phyloP scores from a whole-genome alignment of 2,329 filamentous ascomycete genomes.

The Arthrobotrys pseudoclavata region DNA sequence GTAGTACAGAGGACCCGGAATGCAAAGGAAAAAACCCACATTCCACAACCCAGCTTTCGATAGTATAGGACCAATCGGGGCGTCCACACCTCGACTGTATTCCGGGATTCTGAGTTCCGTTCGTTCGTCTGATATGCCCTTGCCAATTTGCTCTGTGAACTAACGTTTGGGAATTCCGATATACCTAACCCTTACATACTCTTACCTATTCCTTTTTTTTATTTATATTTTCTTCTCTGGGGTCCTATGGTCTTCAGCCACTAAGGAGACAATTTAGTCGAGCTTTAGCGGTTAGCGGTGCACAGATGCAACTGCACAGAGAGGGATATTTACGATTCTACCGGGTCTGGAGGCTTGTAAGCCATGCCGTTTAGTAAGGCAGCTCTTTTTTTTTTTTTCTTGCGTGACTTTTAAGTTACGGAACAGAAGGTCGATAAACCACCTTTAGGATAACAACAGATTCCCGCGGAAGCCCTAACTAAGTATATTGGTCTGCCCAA shows the following conservation, averaged over 20 bases:
- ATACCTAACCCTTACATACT: slow-evolving; percentile 20
- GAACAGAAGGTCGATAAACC: slow-evolving; percentile 2
- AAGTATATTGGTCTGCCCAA: slow-evolving; percentile 17
- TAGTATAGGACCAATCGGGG: slow-evolving; percentile 42
- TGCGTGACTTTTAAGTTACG: slow-evolving; percentile 1
- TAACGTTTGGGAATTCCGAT: slow-evolving; percentile 41
- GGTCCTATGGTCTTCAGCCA: slow-evolving; percentile 9
- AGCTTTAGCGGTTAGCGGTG: slow-evolving; percentile 24
- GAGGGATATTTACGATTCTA: slow-evolving; percentile 28
- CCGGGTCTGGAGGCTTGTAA: slow-evolving; percentile 11
- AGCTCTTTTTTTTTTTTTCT: slow-evolving; percentile 16
- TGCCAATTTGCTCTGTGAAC: slow-evolving; percentile 47
- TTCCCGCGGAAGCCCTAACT: not conserved
- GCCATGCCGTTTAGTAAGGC: slow-evolving; percentile 16
- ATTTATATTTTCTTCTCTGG: slow-evolving; percentile 35
- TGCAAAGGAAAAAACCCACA: slow-evolving; percentile 50
- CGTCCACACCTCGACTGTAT: slow-evolving; percentile 40
- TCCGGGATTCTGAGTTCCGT: slow-evolving; percentile 47
- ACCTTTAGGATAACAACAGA: slow-evolving; percentile 14
- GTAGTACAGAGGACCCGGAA: slow-evolving; percentile 47
- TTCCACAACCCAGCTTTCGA: slow-evolving; percentile 40
- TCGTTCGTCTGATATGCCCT: slow-evolving; percentile 59
- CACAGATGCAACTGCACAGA: not conserved
- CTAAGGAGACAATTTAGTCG: slow-evolving; percentile 20
- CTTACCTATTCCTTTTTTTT: not conserved